A percentile compares a stretch with the other conserved stretches of the same genome.
Evolutionary conservation across 2,329 filamentous ascomycete genomes (phyloP).

Genomic region (Pestalotiopsis sp.): DNA sequence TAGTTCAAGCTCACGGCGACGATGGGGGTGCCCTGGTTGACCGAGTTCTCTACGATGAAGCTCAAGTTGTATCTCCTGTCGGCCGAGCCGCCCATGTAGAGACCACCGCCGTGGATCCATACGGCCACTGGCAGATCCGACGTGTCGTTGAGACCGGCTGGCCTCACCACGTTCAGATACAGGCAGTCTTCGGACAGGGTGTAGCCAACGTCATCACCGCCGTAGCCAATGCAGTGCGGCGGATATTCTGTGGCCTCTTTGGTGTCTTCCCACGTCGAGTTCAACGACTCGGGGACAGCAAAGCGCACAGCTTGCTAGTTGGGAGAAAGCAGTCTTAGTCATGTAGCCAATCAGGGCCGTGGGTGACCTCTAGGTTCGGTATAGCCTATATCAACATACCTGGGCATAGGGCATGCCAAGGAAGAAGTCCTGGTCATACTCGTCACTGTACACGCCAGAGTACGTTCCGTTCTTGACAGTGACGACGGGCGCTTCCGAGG

Average conservation of each 20-base stretch:
- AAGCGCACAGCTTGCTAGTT: constrained; percentile 38
- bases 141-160: constrained; percentile 19
- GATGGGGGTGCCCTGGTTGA: constrained; percentile 45
- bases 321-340: constrained; percentile 35
- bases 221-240: constrained; percentile 46
- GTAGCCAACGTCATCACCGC: constrained; percentile 27
- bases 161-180: constrained; percentile 32
- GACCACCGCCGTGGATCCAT: constrained; percentile 56
- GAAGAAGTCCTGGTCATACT: constrained; percentile 48
- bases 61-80: constrained; percentile 62
- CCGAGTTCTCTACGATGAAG: constrained; percentile 54
- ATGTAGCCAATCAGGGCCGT: constrained; percentile 21
- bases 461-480: constrained; percentile 47
- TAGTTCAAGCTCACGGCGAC: constrained; percentile 52
- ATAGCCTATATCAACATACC: constrained; percentile 35
- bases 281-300: constrained; percentile 44
- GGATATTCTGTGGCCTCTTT: constrained; percentile 43
- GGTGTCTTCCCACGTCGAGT: constrained; percentile 39
- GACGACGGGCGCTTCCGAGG: constrained; percentile 15
- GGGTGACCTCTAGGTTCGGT: background rate
- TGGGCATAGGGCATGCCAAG: constrained; percentile 55
- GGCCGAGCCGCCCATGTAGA: constrained; percentile 26
- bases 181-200: constrained; percentile 30
- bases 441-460: constrained; percentile 35
- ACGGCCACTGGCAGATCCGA: constrained; percentile 50